phyloP scores from a whole-genome alignment of 1,139 yeast genomes.

The Nematodospora anomalae region DNA sequence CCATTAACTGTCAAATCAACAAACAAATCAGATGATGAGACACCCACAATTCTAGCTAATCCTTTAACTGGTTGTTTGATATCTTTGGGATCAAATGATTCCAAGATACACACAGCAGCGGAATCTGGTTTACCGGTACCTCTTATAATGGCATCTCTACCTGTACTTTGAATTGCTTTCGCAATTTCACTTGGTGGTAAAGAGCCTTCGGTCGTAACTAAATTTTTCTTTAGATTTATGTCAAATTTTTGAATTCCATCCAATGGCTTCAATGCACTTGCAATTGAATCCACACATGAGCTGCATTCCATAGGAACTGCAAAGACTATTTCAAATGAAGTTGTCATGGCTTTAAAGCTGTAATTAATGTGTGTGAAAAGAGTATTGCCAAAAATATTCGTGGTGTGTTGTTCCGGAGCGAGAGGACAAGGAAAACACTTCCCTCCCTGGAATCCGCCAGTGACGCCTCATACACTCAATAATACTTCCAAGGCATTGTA shows the following conservation, averaged over 20 bases:
- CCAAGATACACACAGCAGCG: constrained; percentile 90
- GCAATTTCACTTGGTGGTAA: constrained; percentile 72
- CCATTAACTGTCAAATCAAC: constrained; percentile 83
- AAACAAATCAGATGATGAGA: constrained; percentile 49
- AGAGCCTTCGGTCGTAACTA: constrained; percentile 64
- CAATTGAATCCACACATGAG: constrained; percentile 63
- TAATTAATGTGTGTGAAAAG: no score
- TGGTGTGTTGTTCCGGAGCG: background rate
- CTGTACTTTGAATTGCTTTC: constrained; percentile 63
- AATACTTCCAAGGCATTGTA: no score
- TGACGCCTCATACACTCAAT: no score
- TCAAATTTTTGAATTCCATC: constrained; percentile 48
- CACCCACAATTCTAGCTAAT: constrained; percentile 81
- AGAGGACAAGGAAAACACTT: no score
- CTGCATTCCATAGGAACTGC: constrained; percentile 80
- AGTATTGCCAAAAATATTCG: no score
- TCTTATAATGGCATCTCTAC: constrained; percentile 86
- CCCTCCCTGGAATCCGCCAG: no score
- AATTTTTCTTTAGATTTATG: constrained; percentile 54
- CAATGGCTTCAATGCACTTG: constrained; percentile 48
- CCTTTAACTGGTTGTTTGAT: constrained; percentile 71
- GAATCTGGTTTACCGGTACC: constrained; percentile 88
- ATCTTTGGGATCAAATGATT: constrained; percentile 59
- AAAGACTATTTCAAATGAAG: constrained; percentile 56
- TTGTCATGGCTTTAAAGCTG: constrained; percentile 7